Percentiles rank a stretch among this genome's conserved stretches.
Evolutionary conservation across 805 yeast species (phyloP).

Genomic region (Blastobotrys americana): DNA sequence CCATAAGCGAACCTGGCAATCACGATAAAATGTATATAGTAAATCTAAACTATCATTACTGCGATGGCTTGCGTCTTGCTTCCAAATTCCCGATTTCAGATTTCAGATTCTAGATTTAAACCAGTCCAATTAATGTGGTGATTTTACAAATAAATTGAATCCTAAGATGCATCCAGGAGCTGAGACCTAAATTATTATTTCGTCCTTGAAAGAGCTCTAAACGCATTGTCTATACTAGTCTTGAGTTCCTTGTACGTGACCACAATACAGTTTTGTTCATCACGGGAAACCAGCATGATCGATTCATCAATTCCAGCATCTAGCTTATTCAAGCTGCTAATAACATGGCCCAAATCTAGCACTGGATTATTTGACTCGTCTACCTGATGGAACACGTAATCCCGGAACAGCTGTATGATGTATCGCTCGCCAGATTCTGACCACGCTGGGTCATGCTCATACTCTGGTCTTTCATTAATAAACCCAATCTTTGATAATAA

Average conservation of each 20-base stretch:
- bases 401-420: constrained; percentile 66
- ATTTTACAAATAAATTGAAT: too few relatives aligned
- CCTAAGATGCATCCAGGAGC: too few relatives aligned
- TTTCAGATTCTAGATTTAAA: too few relatives aligned
- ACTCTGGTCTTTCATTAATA: constrained; percentile 67
- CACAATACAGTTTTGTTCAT: constrained; percentile 78
- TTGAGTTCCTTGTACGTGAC: constrained; percentile 75
- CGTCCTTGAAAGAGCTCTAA: constrained; percentile 47
- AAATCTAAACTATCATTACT: not conserved
- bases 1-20: too few relatives aligned
- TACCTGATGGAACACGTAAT: constrained; percentile 77
- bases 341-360: constrained; percentile 74
- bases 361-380: constrained; percentile 73
- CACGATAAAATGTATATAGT: constrained; percentile 2
- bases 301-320: constrained; percentile 90
- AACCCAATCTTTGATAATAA: constrained; percentile 74
- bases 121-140: too few relatives aligned
- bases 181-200: not conserved
- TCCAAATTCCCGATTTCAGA: too few relatives aligned
- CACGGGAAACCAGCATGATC: constrained; percentile 70
- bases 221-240: constrained; percentile 60
- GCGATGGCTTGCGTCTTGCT: too few relatives aligned
- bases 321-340: constrained; percentile 73
- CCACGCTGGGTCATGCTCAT: constrained; percentile 51
- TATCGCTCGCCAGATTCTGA: constrained; percentile 70